These are phyloP conservation scores for Inga oerstediana DNA, from an alignment of 306 rosid genomes.

Conservation along the genomic window DNA sequence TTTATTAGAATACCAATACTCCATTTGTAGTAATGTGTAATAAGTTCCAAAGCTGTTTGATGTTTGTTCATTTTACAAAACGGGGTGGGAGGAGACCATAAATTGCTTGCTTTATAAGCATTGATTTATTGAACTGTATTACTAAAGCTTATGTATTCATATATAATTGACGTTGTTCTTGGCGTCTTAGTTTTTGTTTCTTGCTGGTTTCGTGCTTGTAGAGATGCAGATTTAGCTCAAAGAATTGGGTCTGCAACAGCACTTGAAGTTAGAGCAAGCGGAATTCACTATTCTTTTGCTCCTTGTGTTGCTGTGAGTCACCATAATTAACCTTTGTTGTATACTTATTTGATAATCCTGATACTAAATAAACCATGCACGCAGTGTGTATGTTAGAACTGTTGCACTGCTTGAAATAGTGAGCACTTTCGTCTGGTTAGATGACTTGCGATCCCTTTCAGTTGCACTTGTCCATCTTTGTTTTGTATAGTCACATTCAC, in stretches of 20 bases:
- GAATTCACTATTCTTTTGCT: constrained; percentile 69
- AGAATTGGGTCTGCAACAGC: constrained; percentile 88
- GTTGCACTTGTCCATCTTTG: no score
- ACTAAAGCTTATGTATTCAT: no score
- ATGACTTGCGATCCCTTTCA: no score
- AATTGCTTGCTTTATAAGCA: not conserved
- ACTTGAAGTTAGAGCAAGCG: constrained; percentile 82
- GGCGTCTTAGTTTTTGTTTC: not conserved
- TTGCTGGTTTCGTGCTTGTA: constrained; percentile 31
- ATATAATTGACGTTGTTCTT: not conserved
- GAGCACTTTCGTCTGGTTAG: no score
- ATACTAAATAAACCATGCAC: not conserved
- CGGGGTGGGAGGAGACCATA: not conserved
- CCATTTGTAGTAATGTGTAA: not conserved
- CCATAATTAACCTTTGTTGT: not conserved
- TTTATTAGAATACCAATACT: not conserved
- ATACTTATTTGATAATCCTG: not conserved
- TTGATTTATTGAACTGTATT: not conserved
- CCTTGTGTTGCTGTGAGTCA: constrained; percentile 47
- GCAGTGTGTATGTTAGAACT: not conserved
- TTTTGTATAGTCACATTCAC: no score
- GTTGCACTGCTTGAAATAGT: not conserved
- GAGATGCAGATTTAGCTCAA: constrained; percentile 77
- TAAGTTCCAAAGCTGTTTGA: not conserved
- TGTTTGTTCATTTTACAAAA: not conserved